Evolutionary conservation across 768 basidiomycete species (phyloP).

Genomic region (Tremella fuciformis): DNA sequence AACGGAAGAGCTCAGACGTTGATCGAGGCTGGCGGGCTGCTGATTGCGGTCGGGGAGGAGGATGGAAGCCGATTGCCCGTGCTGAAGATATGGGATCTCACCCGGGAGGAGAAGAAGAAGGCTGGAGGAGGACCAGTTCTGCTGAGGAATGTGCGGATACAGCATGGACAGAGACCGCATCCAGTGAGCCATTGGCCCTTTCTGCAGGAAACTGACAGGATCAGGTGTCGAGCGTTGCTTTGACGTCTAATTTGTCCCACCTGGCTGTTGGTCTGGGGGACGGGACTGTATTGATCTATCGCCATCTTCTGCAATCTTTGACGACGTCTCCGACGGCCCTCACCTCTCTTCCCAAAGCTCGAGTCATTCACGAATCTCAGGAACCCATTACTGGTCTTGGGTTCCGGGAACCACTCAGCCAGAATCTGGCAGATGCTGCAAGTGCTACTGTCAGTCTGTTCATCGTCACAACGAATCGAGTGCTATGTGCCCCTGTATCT

Average conservation of each 20-base stretch:
- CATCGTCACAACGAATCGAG: slow-evolving; percentile 81
- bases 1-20: slow-evolving; percentile 55
- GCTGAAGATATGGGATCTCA: slow-evolving; percentile 81
- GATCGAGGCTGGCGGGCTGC: slow-evolving; percentile 71
- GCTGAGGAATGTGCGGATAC: slow-evolving; percentile 72
- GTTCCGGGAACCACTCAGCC: slow-evolving; percentile 64
- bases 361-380: slow-evolving; percentile 70
- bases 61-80: slow-evolving; percentile 52
- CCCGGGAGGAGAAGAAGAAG: slow-evolving; percentile 65
- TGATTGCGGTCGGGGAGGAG: slow-evolving; percentile 74
- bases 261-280: slow-evolving; percentile 92
- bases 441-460: slow-evolving; percentile 59
- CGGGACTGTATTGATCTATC: slow-evolving; percentile 85
- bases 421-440: slow-evolving; percentile 11
- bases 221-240: slow-evolving; percentile 73
- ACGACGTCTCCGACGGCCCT: slow-evolving; percentile 64
- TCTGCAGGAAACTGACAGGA: neutral
- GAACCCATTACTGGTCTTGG: slow-evolving; percentile 93
- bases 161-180: slow-evolving; percentile 72
- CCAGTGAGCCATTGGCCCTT: slow-evolving; percentile 58
- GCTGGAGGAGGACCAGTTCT: slow-evolving; percentile 59
- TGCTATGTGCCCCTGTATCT: slow-evolving; percentile 66
- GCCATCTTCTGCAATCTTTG: slow-evolving; percentile 86
- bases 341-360: slow-evolving; percentile 77
- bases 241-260: slow-evolving; percentile 73